Evolutionary conservation across 2,329 filamentous ascomycete genomes (phyloP), one percentile per base, ranked within the genome.

Genomic region (Scedosporium minutisporum): DNA sequence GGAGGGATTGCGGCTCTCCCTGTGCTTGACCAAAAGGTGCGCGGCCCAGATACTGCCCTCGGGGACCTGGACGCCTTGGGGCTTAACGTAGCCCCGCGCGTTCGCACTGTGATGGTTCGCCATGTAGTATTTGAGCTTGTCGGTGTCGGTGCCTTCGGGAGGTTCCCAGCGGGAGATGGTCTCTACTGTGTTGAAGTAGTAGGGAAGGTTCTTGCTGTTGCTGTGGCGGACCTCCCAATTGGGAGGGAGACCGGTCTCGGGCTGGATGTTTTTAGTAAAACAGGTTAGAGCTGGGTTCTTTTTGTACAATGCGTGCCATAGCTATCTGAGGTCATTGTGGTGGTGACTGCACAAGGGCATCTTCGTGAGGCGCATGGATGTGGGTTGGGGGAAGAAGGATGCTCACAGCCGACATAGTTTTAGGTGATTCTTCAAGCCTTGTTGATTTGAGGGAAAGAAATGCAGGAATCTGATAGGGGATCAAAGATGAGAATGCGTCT

Each of bases 171-270:
- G 86, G 66, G 95, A 97, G 73, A 91, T 87, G 75, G 93, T 93
- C 66, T 91, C 90, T 68, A 78, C 79, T 57, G 88, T 80, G 77
- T 97, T 96, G 88, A 97, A 97, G 81, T 97, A 99, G 82, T 99
- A 99, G 44, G 95, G 95, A 42, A 97, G 88, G 78, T 96, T 96
- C 81, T 97, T 97, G 76, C 91, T 96, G 81, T 97, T 96, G 76
- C 91, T 96, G 79, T 96, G 91, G 75, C 95, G 91, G 72, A 99
- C 91, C 79, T 97, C 95, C 93, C 93, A 97, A 75, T 87, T 86
- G 59, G 86, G 75, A 65, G 93, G 93, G 66, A 97, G 86, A 74
- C 93, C 93, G 68, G 88, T 87, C 63, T 92, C 89, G 33, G 61
- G 51, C 46, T 51, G 60, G 55, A 27, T 9, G 61, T 64, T 33